Evolutionary conservation across 2,329 filamentous ascomycete genomes (phyloP).

Genomic region (Capronia coronata): DNA sequence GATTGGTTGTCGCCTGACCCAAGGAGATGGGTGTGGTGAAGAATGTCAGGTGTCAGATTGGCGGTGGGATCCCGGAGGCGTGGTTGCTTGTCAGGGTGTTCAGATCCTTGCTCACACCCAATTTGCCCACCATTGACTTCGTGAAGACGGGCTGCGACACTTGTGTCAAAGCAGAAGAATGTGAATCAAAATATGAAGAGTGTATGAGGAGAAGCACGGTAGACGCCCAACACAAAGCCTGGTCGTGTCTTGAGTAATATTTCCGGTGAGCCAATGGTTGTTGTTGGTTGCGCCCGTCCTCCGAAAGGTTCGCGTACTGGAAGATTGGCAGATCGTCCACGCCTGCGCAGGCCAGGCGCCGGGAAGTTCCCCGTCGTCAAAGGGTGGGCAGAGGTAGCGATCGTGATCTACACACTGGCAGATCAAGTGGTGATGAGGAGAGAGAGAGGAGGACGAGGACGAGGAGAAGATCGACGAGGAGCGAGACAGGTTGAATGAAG

Average conservation of each 20-base stretch:
- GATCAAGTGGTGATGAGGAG: neutral
- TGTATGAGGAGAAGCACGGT: neutral
- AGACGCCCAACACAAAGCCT: neutral
- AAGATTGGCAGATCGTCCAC: neutral
- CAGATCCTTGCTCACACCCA: constrained; percentile 12
- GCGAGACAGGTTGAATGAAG: constrained; percentile 1
- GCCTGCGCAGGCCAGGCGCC: neutral
- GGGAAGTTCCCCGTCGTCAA: neutral
- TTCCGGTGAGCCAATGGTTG: neutral
- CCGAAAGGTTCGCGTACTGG: neutral
- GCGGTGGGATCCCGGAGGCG: constrained; percentile 18
- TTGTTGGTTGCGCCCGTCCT: neutral
- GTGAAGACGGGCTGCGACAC: constrained; percentile 1
- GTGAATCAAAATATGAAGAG: neutral
- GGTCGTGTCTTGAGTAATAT: neutral
- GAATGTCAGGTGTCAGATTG: constrained; percentile 21
- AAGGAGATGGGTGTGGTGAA: constrained; percentile 12
- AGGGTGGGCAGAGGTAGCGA: neutral
- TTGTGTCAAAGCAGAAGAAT: neutral
- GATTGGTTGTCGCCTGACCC: constrained; percentile 20
- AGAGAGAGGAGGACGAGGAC: neutral
- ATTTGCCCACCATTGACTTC: constrained; percentile 14
- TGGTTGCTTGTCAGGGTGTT: constrained; percentile 19
- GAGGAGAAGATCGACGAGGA: neutral
- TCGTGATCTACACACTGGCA: neutral